Evolutionary conservation across 129 eudicot genomes (phyloP).

Genomic region (Flaveria sonorensis): DNA sequence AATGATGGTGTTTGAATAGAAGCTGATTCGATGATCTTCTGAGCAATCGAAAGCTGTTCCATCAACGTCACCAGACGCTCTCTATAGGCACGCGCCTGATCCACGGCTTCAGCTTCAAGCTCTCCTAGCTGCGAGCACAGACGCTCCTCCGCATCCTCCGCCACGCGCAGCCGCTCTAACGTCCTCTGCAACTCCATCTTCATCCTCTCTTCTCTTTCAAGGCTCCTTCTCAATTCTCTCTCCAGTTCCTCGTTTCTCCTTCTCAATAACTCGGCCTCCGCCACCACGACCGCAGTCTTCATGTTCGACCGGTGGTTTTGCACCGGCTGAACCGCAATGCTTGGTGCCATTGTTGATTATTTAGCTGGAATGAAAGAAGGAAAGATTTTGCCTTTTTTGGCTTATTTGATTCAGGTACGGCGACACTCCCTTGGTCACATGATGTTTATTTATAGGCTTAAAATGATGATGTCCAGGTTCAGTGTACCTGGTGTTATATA

Average conservation of each 20-base stretch:
- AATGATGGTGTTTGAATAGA: neutral
- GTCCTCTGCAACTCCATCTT: conserved; percentile 48
- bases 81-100: conserved; percentile 62
- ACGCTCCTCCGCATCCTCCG: conserved; percentile 93
- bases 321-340: conserved; percentile 3
- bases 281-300: neutral
- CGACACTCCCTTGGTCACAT: neutral
- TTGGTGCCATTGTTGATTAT: conserved; percentile 12
- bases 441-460: conserved; percentile 18
- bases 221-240: conserved; percentile 53
- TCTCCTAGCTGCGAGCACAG: conserved; percentile 81
- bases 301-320: conserved; percentile 11
- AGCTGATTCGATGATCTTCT: conserved; percentile 38
- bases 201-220: conserved; percentile 73
- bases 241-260: conserved; percentile 76
- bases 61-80: conserved; percentile 43
- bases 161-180: conserved; percentile 54
- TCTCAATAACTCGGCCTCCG: conserved; percentile 43
- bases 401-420: neutral
- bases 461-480: conserved; percentile 29
- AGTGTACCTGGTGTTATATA: conserved; percentile 19
- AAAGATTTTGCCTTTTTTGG: neutral
- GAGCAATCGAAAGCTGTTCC: conserved; percentile 64
- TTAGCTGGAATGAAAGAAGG: neutral
- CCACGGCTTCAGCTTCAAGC: conserved; percentile 81